Evolutionary conservation across 805 yeast genomes (phyloP).

Genomic region (Wickerhamiella dianesei): DNA sequence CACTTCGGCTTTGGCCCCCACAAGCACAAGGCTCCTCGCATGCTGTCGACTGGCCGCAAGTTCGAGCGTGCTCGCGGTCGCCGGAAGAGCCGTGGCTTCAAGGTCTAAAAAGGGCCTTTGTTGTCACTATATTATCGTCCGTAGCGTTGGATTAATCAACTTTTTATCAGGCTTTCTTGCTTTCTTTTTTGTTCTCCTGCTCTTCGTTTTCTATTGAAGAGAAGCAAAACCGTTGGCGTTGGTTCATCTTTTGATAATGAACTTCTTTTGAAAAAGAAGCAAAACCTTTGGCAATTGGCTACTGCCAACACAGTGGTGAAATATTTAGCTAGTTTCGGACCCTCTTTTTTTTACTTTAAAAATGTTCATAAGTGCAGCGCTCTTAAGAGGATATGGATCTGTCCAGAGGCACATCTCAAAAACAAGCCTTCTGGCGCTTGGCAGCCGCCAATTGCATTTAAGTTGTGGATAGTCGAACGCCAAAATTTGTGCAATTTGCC

Average conservation of each 20-base stretch:
- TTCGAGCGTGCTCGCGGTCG: slow-evolving; percentile 99
- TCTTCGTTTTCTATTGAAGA: neutral
- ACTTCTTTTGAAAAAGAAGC: no score
- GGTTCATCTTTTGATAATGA: no score
- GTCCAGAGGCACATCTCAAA: no score
- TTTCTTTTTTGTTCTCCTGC: neutral
- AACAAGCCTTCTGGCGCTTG: neutral
- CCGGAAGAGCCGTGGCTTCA: slow-evolving; percentile 99
- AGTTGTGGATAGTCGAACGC: no score
- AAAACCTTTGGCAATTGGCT: no score
- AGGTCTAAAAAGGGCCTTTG: slow-evolving; percentile 54
- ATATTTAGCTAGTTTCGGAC: no score
- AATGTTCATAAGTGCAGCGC: no score
- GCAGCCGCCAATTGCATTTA: neutral
- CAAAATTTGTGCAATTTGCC: no score
- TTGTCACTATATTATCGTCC: neutral
- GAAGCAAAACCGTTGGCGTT: no score
- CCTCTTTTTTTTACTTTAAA: no score
- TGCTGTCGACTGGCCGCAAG: slow-evolving; percentile 95
- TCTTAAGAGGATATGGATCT: no score
- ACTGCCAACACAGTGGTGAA: neutral
- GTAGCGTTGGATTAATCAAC: neutral
- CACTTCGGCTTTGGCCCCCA: slow-evolving; percentile 99
- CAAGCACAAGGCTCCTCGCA: slow-evolving; percentile 99
- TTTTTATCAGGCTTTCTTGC: neutral